Evolutionary conservation across 2,329 filamentous ascomycete species (phyloP).

Genomic region (Xylaria sp.): DNA sequence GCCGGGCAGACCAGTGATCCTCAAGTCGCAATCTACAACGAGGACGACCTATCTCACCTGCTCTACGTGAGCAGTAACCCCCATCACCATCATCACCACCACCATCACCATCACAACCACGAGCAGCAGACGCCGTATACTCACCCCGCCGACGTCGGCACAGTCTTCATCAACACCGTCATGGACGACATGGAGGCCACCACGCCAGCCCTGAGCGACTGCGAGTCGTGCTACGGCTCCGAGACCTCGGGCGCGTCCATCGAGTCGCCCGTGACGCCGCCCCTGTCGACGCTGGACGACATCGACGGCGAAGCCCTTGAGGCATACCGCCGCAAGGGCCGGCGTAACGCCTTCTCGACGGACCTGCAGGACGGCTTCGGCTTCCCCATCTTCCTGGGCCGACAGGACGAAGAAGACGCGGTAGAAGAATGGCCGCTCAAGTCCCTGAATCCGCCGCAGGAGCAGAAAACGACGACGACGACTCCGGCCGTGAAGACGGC

Average conservation of each 20-base stretch:
- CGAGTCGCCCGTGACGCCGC: slow-evolving; percentile 38
- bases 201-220: slow-evolving; percentile 46
- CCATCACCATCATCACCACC: slow-evolving; percentile 38
- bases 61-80: slow-evolving; percentile 43
- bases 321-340: slow-evolving; percentile 33
- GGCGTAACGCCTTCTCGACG: slow-evolving; percentile 37
- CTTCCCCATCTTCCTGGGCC: slow-evolving; percentile 48
- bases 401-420: slow-evolving; percentile 39
- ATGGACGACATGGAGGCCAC: slow-evolving; percentile 34
- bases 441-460: background rate
- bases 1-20: slow-evolving; percentile 22
- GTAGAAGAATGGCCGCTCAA: slow-evolving; percentile 25
- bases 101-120: slow-evolving; percentile 20
- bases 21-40: slow-evolving; percentile 49
- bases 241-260: slow-evolving; percentile 23
- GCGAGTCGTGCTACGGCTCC: slow-evolving; percentile 42
- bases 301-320: slow-evolving; percentile 21
- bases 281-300: slow-evolving; percentile 16
- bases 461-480: background rate
- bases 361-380: slow-evolving; percentile 45
- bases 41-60: slow-evolving; percentile 49
- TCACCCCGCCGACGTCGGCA: slow-evolving; percentile 39
- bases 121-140: slow-evolving; percentile 15
- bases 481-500: slow-evolving; percentile 1
- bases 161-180: slow-evolving; percentile 44